A percentile compares a stretch with the other conserved stretches of the same genome.
Conservation (phyloP, 2,329 filamentous ascomycete genomes). For the Colletotrichum eremochloae region DNA sequence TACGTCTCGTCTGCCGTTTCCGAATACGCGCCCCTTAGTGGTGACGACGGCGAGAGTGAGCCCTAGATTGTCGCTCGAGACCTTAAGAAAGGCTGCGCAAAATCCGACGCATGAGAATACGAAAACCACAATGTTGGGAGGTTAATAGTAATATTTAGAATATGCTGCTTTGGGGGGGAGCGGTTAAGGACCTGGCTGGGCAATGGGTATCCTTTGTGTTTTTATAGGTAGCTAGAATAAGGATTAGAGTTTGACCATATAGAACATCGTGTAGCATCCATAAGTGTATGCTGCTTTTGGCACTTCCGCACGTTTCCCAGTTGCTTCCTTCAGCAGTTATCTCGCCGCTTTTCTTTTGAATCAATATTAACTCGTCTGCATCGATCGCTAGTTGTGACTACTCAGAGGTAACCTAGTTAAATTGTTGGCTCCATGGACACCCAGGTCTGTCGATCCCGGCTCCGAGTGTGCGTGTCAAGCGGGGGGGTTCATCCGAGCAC, state of each 20-base stretch:
- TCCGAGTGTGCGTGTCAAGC: no score
- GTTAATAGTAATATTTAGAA: no score
- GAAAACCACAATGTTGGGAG: not conserved
- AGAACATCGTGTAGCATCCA: not conserved
- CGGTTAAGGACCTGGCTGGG: not conserved
- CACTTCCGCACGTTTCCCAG: no score
- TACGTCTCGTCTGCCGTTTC: conserved; percentile 17
- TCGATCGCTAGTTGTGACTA: no score
- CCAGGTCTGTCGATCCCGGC: no score
- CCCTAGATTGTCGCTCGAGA: conserved; percentile 6
- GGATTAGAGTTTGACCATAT: not conserved
- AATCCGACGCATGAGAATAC: not conserved
- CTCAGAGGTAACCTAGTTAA: no score
- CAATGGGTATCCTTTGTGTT: not conserved
- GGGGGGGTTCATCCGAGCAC: no score
- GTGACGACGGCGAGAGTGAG: conserved; percentile 20
- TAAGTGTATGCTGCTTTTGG: no score
- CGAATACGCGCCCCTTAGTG: conserved; percentile 35
- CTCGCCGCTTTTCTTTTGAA: no score
- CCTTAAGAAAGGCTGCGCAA: conserved; percentile 10
- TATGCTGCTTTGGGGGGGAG: not conserved
- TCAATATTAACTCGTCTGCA: no score
- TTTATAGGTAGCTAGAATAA: not conserved
- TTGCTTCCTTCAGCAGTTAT: no score
- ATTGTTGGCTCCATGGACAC: no score